Base-by-base conservation (phyloP, 768 basidiomycete genomes). In the Amylocystis lapponica region DNA sequence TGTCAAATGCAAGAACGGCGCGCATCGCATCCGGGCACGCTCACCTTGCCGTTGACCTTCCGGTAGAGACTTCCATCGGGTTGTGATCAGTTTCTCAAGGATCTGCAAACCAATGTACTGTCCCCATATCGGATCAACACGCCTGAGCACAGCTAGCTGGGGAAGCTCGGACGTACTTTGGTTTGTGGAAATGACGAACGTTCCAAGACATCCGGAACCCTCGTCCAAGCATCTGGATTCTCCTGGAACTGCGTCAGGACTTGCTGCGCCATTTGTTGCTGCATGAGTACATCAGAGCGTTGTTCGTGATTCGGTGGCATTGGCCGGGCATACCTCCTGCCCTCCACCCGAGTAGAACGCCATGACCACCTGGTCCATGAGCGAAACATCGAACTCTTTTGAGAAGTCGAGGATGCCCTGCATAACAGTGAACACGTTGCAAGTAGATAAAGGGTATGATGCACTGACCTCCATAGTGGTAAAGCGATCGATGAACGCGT, bases 41-140 rank as follows among this genome's bases (percentile, higher is more conserved):
- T 42, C 47, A 85, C 93, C 93, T 74, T 87, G 86, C 54, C 94
- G 76, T 61, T 99, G 94, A 16, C 87, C 90, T 40, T 91, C 86
- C 17, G 96, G 95, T 38, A 99, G 68, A 26, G 92, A 86, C 69
- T 92, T 94, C 96, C 96, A 99, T 53, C 92, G 76, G 32, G 92
- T 96, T 47, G 73, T 80, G 63, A 99, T 91, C 47, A 99, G 74
- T 67, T 86, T 97, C 67, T 98, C 96, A 27, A 99, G 72, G 60
- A 99, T 95, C 66, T 97, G 94, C 41, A 98, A 72, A 31, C 91
- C 95, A 60, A 99, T 92, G 65, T 90, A 98, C 94, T 97, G 46
- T 12, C n/a, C 7, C 7, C 11, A 39, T 19, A 48, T 32, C 20
- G 26, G 19, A 16, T 34, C 36, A 38, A 34, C 12, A 21, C 5